These are phyloP conservation scores for Berberis vulgaris DNA, from an alignment of 164 flowering plant genomes.

Conservation along the genomic window DNA sequence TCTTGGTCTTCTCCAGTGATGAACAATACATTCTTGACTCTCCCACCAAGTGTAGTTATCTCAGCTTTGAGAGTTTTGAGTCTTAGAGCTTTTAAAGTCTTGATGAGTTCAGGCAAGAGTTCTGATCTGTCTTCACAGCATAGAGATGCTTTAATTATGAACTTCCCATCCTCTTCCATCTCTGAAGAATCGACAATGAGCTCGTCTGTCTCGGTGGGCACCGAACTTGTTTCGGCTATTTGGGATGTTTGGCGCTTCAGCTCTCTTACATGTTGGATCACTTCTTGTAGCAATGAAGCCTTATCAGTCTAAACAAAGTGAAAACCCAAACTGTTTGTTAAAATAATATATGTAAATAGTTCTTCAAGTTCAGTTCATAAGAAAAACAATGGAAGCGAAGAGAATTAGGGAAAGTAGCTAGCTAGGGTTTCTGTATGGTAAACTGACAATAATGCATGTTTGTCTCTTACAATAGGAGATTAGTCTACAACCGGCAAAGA, in stretches of 20 bases:
- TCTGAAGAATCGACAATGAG: conserved; percentile 54
- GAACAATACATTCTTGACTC: conserved; percentile 73
- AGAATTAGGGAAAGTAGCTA: background rate
- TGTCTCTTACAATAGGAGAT: conserved; percentile 23
- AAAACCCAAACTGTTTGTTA: background rate
- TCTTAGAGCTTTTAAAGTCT: conserved; percentile 65
- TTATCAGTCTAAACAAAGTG: conserved; percentile 69
- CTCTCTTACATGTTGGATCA: conserved; percentile 92
- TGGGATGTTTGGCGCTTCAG: conserved; percentile 76
- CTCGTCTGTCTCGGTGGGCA: conserved; percentile 85
- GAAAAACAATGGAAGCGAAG: background rate
- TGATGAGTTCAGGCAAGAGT: conserved; percentile 79
- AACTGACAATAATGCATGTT: conserved; percentile 40
- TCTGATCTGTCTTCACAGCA: conserved; percentile 94
- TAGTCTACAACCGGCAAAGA: conserved; percentile 45
- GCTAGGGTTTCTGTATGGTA: conserved; percentile 1
- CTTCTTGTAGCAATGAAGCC: conserved; percentile 94
- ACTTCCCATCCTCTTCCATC: conserved; percentile 50
- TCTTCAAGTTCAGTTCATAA: too few relatives aligned
- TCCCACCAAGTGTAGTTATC: conserved; percentile 84
- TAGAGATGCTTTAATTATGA: conserved; percentile 72
- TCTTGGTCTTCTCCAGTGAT: conserved; percentile 46
- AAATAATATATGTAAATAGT: background rate
- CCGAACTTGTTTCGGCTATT: conserved; percentile 63
- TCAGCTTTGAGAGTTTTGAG: conserved; percentile 80